These are phyloP conservation scores for Helichrysum umbraculigerum DNA, from an alignment of 129 eudicot genomes.

Conservation along the genomic window DNA sequence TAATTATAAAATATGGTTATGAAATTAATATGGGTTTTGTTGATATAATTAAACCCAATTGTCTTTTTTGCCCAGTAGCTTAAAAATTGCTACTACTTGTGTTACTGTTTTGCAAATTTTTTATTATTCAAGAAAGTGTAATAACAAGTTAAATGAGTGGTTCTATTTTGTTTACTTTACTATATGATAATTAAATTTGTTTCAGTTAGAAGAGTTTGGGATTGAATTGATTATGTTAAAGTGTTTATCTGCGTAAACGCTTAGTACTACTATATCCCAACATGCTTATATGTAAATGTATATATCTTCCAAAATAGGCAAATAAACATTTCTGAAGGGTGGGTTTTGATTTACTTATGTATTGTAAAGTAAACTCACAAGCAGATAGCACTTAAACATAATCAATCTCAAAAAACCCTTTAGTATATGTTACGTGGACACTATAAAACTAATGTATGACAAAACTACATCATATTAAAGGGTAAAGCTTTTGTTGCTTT, in stretches of 20 bases:
- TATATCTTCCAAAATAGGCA: not conserved
- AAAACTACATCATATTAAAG: not conserved
- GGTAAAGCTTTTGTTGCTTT: not conserved
- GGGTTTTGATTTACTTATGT: too few species aligned
- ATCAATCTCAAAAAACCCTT: too few species aligned
- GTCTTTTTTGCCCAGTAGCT: constrained; percentile 3
- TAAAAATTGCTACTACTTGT: not conserved
- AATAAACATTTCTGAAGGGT: too few species aligned
- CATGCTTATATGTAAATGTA: too few species aligned
- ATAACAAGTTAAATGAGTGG: not conserved
- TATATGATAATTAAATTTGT: not conserved
- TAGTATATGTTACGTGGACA: not conserved
- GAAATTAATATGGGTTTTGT: constrained; percentile 4
- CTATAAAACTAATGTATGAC: not conserved
- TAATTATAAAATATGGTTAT: not conserved
- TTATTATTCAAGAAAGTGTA: not conserved
- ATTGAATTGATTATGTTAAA: too few species aligned
- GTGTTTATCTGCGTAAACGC: not conserved
- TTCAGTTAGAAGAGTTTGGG: not conserved
- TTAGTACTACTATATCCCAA: not conserved
- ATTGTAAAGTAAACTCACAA: too few species aligned
- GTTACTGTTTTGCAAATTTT: not conserved
- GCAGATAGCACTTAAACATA: too few species aligned
- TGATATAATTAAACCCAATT: not conserved
- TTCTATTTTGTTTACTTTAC: not conserved